phyloP scores from a whole-genome alignment of 306 rosid species.

The Sindora glabra region DNA sequence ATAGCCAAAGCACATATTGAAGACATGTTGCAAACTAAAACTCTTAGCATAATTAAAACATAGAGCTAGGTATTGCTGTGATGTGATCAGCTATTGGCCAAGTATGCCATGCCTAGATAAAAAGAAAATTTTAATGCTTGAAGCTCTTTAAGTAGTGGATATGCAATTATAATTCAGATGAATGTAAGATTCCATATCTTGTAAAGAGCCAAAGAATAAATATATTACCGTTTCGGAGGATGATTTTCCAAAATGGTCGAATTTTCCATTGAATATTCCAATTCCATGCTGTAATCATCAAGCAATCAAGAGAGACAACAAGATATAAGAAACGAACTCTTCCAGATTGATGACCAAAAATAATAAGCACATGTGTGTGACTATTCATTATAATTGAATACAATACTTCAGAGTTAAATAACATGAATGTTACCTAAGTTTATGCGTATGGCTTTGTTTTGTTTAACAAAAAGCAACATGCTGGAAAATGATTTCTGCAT shows the following conservation, averaged over 20 bases:
- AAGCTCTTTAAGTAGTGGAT: neutral
- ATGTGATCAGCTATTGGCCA: too few species aligned
- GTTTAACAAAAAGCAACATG: neutral
- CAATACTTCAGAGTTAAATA: neutral
- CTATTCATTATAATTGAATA: too few species aligned
- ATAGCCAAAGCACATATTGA: too few species aligned
- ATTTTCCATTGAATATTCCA: conserved; percentile 42
- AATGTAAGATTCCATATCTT: neutral
- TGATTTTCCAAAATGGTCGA: conserved; percentile 42
- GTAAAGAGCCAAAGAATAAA: neutral
- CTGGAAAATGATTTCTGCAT: neutral
- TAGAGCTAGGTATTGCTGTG: too few species aligned
- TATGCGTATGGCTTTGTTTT: neutral
- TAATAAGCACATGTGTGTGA: neutral
- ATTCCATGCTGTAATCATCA: conserved; percentile 38
- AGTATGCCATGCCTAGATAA: too few species aligned
- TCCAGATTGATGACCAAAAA: neutral
- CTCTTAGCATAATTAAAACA: too few species aligned
- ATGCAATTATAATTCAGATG: neutral
- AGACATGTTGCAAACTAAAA: too few species aligned
- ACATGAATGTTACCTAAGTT: neutral
- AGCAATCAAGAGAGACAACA: conserved; percentile 2
- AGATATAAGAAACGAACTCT: neutral
- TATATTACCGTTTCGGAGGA: conserved; percentile 60
- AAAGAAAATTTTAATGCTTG: neutral